Conservation (phyloP, 1,284 basidiomycete species). For the Moniliella sp. region DNA sequence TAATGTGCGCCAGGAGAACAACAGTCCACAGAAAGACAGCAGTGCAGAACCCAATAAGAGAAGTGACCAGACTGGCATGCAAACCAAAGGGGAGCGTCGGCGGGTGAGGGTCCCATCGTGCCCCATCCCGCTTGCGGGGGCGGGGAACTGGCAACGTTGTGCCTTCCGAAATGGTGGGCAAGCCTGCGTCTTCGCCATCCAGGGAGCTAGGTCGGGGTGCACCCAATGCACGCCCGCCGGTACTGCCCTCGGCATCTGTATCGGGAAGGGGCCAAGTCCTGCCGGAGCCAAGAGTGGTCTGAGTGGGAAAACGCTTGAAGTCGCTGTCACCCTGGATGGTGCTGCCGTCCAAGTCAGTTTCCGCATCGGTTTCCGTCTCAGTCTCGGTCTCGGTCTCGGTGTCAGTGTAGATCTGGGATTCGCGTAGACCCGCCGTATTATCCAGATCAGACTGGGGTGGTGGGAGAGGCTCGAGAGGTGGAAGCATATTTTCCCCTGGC, state of each 20-base stretch:
- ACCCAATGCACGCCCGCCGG: no score
- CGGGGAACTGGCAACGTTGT: not conserved
- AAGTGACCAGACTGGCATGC: conserved; percentile 28
- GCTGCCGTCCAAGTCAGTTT: conserved; percentile 4
- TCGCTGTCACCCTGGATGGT: conserved; percentile 1
- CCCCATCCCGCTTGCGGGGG: not conserved
- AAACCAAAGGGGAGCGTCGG: conserved; percentile 28
- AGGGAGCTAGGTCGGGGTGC: no score
- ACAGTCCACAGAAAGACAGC: conserved; percentile 19
- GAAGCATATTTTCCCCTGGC: conserved; percentile 12
- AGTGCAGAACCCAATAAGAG: conserved; percentile 25
- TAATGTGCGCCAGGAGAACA: conserved; percentile 11
- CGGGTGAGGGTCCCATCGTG: conserved; percentile 8
- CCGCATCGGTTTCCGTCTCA: conserved; percentile 2
- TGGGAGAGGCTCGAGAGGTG: not conserved
- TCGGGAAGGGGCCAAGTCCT: conserved; percentile 4
- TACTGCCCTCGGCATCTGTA: conserved; percentile 9
- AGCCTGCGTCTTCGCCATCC: conserved; percentile 13
- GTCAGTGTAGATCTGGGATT: no score
- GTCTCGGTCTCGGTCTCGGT: not conserved
- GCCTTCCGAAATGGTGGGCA: not conserved
- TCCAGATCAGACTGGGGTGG: conserved; percentile 1
- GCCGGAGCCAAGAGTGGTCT: not conserved
- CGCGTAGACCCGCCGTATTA: no score
- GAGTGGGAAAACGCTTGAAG: conserved; percentile 1